Base-by-base conservation (phyloP, 1,284 basidiomycete species). In the Apiotrichum gamsii region DNA sequence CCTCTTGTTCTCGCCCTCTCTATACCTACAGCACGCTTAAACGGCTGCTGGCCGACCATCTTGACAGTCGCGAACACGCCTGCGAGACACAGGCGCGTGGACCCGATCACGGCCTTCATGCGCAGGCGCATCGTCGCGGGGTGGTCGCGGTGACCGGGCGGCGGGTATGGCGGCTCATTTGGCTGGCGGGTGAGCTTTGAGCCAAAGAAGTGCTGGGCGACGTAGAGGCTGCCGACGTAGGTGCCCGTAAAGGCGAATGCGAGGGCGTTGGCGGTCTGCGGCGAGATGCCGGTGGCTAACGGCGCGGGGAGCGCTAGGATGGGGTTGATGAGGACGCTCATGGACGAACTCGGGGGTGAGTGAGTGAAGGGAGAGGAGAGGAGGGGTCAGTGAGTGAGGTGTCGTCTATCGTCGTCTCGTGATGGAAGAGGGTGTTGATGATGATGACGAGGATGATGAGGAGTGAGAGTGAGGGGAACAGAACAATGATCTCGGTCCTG, bases 171-270 rank as follows among this genome's bases (percentile, higher is more conserved):
- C 13, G 29, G 10, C 4, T 38, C 24, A 3, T 43, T 37, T 4
- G 35, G 39, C 21, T 18, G 53, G 43, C 15, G 39, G 21, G 25
- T 28, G n/a, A n/a, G n/a, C 55, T 31, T 28, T 6, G 25, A 2
- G 55, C 42, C 31, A 40, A 60, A 52, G 23, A 43, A 57, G 2
- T 56, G 36, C 31, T 69, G 65, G 8, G 71, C 65, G 39, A 76
- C 54, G 58, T 77, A 77, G 28, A 77, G 69, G 4, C 67, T 70
- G 5, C 73, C 75, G 23, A 77, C 76, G 51, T 76, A 77, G 24
- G 64, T 57, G 11, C 67, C 51, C 0, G 75, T 74, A 48, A 76
- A 67, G 23, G 69, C 31, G 35, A 70, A 53, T 21, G 64, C 62
- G 13, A 66, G 60, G 16, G 58, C 29, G 25, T 72, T 64, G 0